Evolutionary conservation across 2,329 filamentous ascomycete genomes (phyloP).

Genomic region (Nannizzia gypsea): DNA sequence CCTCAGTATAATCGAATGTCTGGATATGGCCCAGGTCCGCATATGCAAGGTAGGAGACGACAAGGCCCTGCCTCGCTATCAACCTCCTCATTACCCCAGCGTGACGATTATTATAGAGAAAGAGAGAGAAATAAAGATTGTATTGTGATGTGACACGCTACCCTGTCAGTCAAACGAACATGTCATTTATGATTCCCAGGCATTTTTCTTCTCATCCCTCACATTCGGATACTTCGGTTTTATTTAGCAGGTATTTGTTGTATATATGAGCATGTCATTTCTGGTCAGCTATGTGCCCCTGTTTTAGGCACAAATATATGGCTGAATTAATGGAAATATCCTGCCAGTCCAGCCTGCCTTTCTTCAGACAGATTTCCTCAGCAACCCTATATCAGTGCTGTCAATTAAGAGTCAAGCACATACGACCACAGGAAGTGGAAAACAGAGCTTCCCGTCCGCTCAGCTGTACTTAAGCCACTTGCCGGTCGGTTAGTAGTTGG

Average conservation of each 20-base stretch:
- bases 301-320: background rate
- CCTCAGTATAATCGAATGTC: background rate
- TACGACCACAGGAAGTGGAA: too few species aligned
- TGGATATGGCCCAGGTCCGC: background rate
- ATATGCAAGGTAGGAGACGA: constrained; percentile 11
- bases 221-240: background rate
- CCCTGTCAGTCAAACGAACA: background rate
- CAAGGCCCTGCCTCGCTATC: constrained; percentile 9
- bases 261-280: background rate
- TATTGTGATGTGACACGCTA: constrained; percentile 4
- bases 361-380: too few species aligned
- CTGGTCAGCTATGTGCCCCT: background rate
- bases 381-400: too few species aligned
- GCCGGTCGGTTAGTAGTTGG: background rate
- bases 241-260: background rate
- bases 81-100: constrained; percentile 8
- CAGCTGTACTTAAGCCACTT: background rate
- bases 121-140: constrained; percentile 8
- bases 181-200: background rate
- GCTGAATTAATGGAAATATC: background rate
- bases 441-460: too few species aligned
- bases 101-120: constrained; percentile 18
- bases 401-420: too few species aligned
- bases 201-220: background rate
- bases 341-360: background rate